phyloP scores from a whole-genome alignment of 2,329 filamentous ascomycete genomes.

The Mollisia scopiformis region DNA sequence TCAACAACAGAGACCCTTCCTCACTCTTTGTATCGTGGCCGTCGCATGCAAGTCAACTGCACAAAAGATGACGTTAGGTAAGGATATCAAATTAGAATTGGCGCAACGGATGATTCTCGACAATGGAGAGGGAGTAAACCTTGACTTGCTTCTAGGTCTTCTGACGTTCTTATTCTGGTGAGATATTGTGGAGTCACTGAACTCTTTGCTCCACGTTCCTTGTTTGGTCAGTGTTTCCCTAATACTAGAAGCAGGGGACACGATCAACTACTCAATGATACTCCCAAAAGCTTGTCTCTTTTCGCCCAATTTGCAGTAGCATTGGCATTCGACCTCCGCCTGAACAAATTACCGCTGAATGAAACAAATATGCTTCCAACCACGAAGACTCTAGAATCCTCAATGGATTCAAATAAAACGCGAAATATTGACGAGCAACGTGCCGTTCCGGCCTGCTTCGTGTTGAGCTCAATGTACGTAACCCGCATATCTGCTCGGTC shows the following conservation, averaged over 20 bases:
- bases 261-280: background rate
- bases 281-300: background rate
- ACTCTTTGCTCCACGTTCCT: background rate
- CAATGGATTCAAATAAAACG: background rate
- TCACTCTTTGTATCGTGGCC: conserved; percentile 1
- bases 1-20: background rate
- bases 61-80: background rate
- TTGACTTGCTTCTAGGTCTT: background rate
- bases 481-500: no score
- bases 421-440: conserved; percentile 1
- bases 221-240: background rate
- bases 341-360: background rate
- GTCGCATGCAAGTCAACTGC: background rate
- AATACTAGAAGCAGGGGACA: background rate
- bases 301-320: background rate
- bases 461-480: conserved; percentile 1
- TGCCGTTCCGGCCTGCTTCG: background rate
- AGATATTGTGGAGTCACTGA: background rate
- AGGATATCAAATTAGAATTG: background rate
- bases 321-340: conserved; percentile 3
- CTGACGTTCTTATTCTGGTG: background rate
- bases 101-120: background rate
- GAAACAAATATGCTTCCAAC: background rate
- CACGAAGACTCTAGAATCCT: background rate
- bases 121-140: background rate